Conservation (phyloP, 1,139 yeast species). For the Starmera stellimalicola region DNA sequence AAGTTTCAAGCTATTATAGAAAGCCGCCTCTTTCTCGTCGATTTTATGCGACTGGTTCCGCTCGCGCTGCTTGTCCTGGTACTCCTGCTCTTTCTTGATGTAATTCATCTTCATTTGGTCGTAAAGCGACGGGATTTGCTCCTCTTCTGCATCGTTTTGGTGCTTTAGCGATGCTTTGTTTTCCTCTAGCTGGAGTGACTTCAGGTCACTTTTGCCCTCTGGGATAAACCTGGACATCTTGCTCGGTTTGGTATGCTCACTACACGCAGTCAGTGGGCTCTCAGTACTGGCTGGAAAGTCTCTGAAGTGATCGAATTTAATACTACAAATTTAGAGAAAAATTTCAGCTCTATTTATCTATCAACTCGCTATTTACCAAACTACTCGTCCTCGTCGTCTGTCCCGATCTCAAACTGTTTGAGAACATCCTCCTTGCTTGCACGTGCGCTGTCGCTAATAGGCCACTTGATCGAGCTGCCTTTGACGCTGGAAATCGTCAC, state of each 20-base stretch:
- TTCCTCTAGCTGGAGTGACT: conserved; percentile 11
- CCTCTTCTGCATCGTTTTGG: conserved; percentile 13
- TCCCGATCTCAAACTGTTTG: conserved; percentile 41
- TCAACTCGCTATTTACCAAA: too few species aligned
- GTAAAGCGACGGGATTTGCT: conserved; percentile 15
- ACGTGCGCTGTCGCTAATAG: conserved; percentile 26
- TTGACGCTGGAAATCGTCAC: conserved; percentile 44
- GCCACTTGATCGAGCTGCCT: conserved; percentile 44
- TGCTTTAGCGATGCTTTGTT: conserved; percentile 8
- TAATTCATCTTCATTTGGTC: conserved; percentile 19
- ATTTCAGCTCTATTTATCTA: too few species aligned
- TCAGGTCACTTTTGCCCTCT: conserved; percentile 17
- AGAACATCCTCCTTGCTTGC: conserved; percentile 28
- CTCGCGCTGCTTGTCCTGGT: conserved; percentile 15
- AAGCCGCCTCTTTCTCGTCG: conserved; percentile 12
- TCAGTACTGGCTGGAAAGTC: too few species aligned
- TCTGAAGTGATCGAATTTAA: too few species aligned
- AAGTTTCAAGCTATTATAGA: conserved; percentile 9
- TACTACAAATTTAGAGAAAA: too few species aligned
- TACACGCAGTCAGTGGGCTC: too few species aligned
- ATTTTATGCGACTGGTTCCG: conserved; percentile 13
- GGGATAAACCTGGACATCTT: conserved; percentile 19
- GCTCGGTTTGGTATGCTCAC: not conserved
- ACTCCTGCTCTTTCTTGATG: conserved; percentile 14
- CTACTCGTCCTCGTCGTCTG: conserved; percentile 22